Base-by-base conservation (phyloP, 2,329 filamentous ascomycete species). In the Xylariaceae sp. region DNA sequence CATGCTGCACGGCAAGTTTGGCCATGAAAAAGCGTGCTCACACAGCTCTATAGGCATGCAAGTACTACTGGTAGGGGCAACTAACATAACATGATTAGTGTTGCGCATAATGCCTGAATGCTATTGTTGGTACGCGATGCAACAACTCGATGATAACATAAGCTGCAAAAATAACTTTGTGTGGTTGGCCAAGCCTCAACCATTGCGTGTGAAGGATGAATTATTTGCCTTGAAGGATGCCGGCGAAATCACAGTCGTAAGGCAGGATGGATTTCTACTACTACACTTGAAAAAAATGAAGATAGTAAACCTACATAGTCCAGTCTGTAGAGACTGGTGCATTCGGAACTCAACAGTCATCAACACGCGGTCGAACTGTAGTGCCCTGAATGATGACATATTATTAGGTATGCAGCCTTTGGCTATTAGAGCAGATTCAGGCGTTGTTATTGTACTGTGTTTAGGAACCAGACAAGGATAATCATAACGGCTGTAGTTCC, bases 71-170 rank as follows among this genome's bases (percentile, higher is more conserved):
- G 23, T 16, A 16, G 29, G 12, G 17, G 31, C 3, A 12, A 34
- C 34, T 41, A 24, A 19, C 28, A 53, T 54, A 23, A 41, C 51
- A 41, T 47, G 51, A 47, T 40, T 54, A 34, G 26, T 12, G 51
- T 40, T 16, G 51, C 43, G 48, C 41, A 21, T 24, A 24, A 36
- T 45, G 49, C 17, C 36, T 33, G 34, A 12, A 48, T 54, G 41
- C 17, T 41, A 34, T 47, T 41, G 34, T 33, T 5, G 16, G 43
- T n/a, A 54, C 41, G 51, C 51, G 39, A 54, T 54, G 43, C 29
- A 48, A 48, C 44, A 14, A 23, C 40, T 43, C 26, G 19, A 53
- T 34, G 23, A 33, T 37, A 48, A 29, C 44, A 37, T 54, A 39
- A 54, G 51, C 51, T 28, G 44, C 51, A 34, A 48, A 16, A 21